A percentile compares a stretch with the other conserved stretches of the same genome.
Conservation (phyloP, 257 asterid genomes). For the Cinchona pubescens region DNA sequence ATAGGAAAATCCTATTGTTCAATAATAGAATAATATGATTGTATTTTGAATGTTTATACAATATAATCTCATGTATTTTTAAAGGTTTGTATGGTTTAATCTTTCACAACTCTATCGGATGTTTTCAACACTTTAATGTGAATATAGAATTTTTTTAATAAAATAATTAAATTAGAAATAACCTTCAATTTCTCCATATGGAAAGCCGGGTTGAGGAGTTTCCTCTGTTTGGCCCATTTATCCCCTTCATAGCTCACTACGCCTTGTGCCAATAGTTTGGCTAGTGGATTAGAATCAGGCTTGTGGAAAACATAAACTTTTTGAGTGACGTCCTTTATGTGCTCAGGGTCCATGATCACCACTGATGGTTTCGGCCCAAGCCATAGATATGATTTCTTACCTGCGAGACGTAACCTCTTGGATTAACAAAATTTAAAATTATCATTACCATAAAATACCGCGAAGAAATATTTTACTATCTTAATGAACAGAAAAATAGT, state of each 20-base stretch:
- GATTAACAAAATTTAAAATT: background rate
- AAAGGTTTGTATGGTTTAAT: no score
- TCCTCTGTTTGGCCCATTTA: slow-evolving; percentile 11
- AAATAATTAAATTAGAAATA: background rate
- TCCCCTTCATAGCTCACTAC: slow-evolving; percentile 5
- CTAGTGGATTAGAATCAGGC: background rate
- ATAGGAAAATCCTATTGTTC: no score
- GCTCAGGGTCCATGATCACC: slow-evolving; percentile 10
- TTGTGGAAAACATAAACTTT: background rate
- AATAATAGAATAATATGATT: no score
- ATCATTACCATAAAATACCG: no score
- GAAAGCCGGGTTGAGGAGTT: slow-evolving; percentile 18
- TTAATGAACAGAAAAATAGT: no score
- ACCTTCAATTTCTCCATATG: slow-evolving; percentile 15
- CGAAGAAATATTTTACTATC: no score
- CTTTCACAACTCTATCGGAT: no score
- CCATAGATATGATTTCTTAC: slow-evolving; percentile 12
- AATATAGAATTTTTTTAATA: no score
- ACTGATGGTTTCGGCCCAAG: background rate
- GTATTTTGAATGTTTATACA: no score
- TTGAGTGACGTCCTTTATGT: slow-evolving; percentile 4
- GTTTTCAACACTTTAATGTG: no score
- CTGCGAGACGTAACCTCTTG: background rate
- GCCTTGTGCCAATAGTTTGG: background rate
- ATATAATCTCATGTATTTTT: no score